Evolutionary conservation across 768 basidiomycete species (phyloP), one percentile per base, ranked within the genome.

Genomic region (Russula foetens): DNA sequence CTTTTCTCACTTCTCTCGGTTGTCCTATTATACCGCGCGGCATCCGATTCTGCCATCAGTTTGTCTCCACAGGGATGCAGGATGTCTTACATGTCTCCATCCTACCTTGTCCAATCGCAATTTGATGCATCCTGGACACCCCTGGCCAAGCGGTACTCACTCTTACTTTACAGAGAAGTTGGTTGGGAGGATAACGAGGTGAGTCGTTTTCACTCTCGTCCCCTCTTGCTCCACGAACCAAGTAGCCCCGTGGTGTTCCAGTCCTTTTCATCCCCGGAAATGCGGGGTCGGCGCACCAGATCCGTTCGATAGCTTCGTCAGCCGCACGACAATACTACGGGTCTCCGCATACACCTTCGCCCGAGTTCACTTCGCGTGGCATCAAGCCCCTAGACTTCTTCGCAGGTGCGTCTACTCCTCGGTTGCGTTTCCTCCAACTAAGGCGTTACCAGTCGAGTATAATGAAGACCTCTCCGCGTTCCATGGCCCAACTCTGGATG

Each of bases 401-500:
- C 70, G 81, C 96, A 19, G 84, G 94, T 92, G 60, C 33, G 85
- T 66, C 44, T 26, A 46, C 56, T 52, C 11, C n/a, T 38, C 15
- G 1, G 7, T 15, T 35, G 26, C 28, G 33, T 56, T 11, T 49
- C 33, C 33, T 28, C 33, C 15, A 0, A 35, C 39, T 59, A 5
- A 52, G 35, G 59, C 23, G 49, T 38, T 28, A n/a, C 15, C 67
- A 91, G 93, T 92, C 67, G 95, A 98, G 69, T 95, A 93, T 76
- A 97, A 98, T 68, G 97, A 98, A 72, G 97, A 98, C 67, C 82
- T 98, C 35, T 94, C 93, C 9, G 97, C 97, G 0, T 90, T 98
- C 67, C 92, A 98, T 73, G 92, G 92, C 0, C 80, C 87, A 0
- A 98, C 96, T 0, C 78, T 98, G 12, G 81, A 86, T 61, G 82